These are phyloP conservation scores for Corchorus olitorius DNA, from an alignment of 345 rosid genomes.

Conservation along the genomic window DNA sequence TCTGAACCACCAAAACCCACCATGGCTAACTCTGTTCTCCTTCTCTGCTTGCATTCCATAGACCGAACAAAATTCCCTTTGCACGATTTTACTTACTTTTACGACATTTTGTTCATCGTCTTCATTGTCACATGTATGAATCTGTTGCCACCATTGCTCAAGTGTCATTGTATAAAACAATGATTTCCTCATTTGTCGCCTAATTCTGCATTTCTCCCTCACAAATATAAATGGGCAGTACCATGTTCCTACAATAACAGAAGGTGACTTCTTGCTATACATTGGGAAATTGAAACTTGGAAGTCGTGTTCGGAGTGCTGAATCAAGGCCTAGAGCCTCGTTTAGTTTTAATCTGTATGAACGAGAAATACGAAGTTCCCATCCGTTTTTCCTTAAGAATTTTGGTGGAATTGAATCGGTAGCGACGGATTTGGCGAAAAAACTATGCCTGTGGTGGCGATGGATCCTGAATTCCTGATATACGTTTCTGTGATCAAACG, in stretches of 20 bases:
- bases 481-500: constrained; percentile 60
- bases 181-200: constrained; percentile 57
- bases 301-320: constrained; percentile 47
- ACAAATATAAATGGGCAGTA: constrained; percentile 75
- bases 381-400: constrained; percentile 61
- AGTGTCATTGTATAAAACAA: constrained; percentile 61
- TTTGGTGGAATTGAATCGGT: constrained; percentile 60
- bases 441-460: constrained; percentile 41
- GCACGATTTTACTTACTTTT: constrained; percentile 36
- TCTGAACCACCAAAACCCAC: constrained; percentile 62
- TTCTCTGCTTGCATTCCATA: constrained; percentile 49
- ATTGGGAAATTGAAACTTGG: constrained; percentile 51
- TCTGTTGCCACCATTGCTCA: constrained; percentile 72
- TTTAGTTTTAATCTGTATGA: constrained; percentile 36
- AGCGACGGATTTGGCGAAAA: constrained; percentile 56
- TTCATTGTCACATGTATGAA: constrained; percentile 42
- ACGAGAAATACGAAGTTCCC: constrained; percentile 50
- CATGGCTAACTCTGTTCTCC: constrained; percentile 33
- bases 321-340: constrained; percentile 73
- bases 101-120: constrained; percentile 31
- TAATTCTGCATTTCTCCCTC: constrained; percentile 44
- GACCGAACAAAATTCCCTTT: constrained; percentile 45
- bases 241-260: constrained; percentile 66
- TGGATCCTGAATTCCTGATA: constrained; percentile 61
- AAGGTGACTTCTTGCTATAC: constrained; percentile 37